Conservation (phyloP, 768 basidiomycete species). For the Pisolithus sp. region DNA sequence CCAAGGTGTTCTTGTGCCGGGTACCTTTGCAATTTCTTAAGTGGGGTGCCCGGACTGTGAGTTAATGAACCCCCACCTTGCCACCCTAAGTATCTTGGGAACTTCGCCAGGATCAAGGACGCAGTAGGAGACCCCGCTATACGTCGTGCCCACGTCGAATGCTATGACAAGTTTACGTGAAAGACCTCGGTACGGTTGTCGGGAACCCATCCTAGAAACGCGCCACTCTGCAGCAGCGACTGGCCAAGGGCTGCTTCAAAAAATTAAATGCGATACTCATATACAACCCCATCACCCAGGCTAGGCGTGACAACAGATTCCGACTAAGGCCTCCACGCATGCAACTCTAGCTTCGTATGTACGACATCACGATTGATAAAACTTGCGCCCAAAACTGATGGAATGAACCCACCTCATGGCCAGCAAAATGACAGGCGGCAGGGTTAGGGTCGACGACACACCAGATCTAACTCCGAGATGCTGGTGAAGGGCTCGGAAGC, state of each 20-base stretch:
- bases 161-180: constrained; percentile 38
- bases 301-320: too few relatives aligned
- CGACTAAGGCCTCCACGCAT: too few relatives aligned
- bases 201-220: constrained; percentile 17
- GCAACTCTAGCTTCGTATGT: too few relatives aligned
- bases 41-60: neutral
- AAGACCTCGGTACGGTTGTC: constrained; percentile 30
- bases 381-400: too few relatives aligned
- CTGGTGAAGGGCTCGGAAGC: neutral
- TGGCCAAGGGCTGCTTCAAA: neutral
- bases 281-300: neutral
- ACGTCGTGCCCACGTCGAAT: constrained; percentile 41
- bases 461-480: neutral
- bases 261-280: neutral
- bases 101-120: constrained; percentile 31
- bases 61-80: constrained; percentile 14
- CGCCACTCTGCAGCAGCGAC: neutral
- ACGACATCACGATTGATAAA: too few relatives aligned
- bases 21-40: constrained; percentile 26
- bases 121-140: constrained; percentile 34
- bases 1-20: constrained; percentile 42
- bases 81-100: constrained; percentile 23
- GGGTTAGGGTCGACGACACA: neutral
- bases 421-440: too few relatives aligned
- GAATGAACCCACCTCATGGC: too few relatives aligned